Percentiles rank a stretch among this genome's conserved stretches.
Conservation (phyloP, 345 rosid species). For the Hypericum androsaemum region DNA sequence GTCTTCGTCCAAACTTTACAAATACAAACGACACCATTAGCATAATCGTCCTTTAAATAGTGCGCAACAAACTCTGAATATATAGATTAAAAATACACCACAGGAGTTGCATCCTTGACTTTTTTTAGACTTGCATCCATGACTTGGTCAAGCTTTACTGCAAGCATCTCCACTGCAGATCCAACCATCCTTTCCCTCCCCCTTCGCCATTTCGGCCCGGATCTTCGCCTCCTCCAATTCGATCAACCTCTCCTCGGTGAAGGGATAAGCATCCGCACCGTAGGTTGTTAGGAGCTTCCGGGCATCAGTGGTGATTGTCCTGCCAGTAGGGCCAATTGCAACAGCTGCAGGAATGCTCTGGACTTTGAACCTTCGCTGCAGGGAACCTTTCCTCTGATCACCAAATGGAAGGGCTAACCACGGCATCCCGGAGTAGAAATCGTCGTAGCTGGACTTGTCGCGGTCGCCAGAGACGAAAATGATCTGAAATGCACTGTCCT, state of each 20-base stretch:
- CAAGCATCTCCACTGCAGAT: constrained; percentile 53
- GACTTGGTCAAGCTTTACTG: constrained; percentile 21
- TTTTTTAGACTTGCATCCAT: too few species aligned
- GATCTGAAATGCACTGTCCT: constrained; percentile 25
- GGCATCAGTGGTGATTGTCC: constrained; percentile 24
- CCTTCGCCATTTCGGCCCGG: constrained; percentile 50
- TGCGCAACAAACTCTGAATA: too few species aligned
- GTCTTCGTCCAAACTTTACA: too few species aligned
- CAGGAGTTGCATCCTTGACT: too few species aligned
- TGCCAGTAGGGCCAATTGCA: constrained; percentile 31
- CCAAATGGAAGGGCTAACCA: constrained; percentile 38
- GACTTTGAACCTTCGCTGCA: constrained; percentile 31
- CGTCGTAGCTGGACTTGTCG: constrained; percentile 25
- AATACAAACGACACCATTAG: too few species aligned
- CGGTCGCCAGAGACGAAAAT: constrained; percentile 36
- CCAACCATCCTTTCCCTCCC: constrained; percentile 71
- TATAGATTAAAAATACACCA: too few species aligned
- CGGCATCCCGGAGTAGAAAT: constrained; percentile 30
- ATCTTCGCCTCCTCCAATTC: constrained; percentile 21
- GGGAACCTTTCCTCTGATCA: constrained; percentile 21
- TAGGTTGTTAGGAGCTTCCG: constrained; percentile 13
- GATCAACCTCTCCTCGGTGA: constrained; percentile 21
- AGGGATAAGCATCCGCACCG: constrained; percentile 39
- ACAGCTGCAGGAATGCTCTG: constrained; percentile 26
- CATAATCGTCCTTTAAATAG: too few species aligned